These are phyloP conservation scores for Neurospora discreta DNA, from an alignment of 495 filamentous ascomycete genomes.

Conservation along the genomic window DNA sequence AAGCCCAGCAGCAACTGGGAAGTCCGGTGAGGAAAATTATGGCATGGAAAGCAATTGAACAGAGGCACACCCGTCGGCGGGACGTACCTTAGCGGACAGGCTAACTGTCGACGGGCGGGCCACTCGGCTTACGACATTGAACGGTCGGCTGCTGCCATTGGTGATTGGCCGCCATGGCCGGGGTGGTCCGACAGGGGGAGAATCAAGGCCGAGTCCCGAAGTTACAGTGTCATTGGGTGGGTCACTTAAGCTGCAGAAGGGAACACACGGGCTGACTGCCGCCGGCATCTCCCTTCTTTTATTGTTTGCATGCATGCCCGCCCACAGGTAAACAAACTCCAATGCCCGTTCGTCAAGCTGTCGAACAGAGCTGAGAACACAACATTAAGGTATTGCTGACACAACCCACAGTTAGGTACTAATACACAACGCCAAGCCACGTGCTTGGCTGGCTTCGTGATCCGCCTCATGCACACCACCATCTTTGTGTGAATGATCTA, in stretches of 20 bases:
- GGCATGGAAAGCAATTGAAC: no score
- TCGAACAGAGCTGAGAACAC: no score
- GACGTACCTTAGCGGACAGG: not conserved
- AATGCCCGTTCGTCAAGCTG: no score
- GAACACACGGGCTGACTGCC: not conserved
- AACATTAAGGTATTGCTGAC: no score
- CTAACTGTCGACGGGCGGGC: not conserved
- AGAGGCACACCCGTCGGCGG: no score
- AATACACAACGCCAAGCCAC: not conserved
- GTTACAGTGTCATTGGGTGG: not conserved
- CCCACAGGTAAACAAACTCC: no score
- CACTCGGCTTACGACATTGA: not conserved
- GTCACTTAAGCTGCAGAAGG: not conserved
- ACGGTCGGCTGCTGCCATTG: not conserved
- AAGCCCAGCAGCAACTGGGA: no score
- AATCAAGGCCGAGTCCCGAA: not conserved
- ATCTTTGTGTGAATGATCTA: not conserved
- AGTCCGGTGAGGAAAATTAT: no score
- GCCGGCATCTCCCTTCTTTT: not conserved
- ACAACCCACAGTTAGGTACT: not conserved
- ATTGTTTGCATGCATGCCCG: no score
- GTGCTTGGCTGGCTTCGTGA: not conserved
- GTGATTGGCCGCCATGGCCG: not conserved
- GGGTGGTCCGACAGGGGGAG: not conserved
- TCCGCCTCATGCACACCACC: not conserved